Percentiles rank a stretch among this genome's conserved stretches.
phyloP scores from a whole-genome alignment of 306 rosid species.

The Casuarina equisetifolia region DNA sequence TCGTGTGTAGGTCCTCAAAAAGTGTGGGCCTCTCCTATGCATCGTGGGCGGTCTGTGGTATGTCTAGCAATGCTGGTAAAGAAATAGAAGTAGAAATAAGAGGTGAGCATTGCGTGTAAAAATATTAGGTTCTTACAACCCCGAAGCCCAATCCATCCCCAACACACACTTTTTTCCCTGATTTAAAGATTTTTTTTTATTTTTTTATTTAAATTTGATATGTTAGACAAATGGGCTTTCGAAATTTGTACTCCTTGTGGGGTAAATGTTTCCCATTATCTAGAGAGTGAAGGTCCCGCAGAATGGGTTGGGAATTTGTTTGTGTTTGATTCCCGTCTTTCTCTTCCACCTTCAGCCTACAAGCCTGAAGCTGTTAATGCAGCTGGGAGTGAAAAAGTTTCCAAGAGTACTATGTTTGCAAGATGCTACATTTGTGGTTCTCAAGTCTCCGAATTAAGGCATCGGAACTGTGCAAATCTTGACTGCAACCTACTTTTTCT shows the following conservation, averaged over 20 bases:
- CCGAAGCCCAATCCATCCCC: too few relatives aligned
- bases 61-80: not conserved
- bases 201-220: slow-evolving; percentile 2
- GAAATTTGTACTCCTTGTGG: slow-evolving; percentile 67
- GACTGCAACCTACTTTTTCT: slow-evolving; percentile 89
- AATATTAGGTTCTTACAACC: not conserved
- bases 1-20: not conserved
- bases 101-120: too few relatives aligned
- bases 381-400: slow-evolving; percentile 28
- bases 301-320: slow-evolving; percentile 90
- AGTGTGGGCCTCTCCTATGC: not conserved
- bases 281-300: slow-evolving; percentile 68
- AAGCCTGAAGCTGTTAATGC: slow-evolving; percentile 43
- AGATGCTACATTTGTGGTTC: slow-evolving; percentile 66
- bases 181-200: too few relatives aligned
- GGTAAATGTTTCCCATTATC: slow-evolving; percentile 85
- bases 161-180: not conserved
- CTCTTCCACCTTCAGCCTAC: slow-evolving; percentile 72
- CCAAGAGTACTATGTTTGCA: slow-evolving; percentile 53
- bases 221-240: slow-evolving; percentile 79
- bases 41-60: not conserved
- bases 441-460: slow-evolving; percentile 70
- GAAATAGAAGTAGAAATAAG: not conserved
- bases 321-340: slow-evolving; percentile 89
- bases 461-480: slow-evolving; percentile 88